These are phyloP conservation scores for Buddleja alternifolia DNA, from an alignment of 257 asterid species.

Conservation along the genomic window DNA sequence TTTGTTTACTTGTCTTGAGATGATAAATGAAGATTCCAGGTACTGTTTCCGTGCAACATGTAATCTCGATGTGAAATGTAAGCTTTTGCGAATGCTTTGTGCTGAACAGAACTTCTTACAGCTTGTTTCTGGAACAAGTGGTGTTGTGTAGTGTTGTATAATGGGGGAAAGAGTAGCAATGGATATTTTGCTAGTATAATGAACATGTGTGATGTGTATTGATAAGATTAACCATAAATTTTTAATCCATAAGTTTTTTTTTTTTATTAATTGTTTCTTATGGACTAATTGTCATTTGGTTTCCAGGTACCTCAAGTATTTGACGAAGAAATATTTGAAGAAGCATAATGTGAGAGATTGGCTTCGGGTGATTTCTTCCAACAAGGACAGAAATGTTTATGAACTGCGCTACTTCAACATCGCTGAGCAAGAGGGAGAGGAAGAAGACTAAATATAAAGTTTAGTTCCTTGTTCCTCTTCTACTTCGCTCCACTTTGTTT, in stretches of 20 bases:
- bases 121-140: not conserved
- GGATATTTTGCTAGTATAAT: not conserved
- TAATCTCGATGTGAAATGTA: not conserved
- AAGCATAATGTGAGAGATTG: constrained; percentile 81
- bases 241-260: too few relatives aligned
- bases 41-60: not conserved
- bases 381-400: constrained; percentile 75
- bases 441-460: constrained; percentile 44
- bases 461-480: not conserved
- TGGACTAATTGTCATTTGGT: not conserved
- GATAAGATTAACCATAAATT: too few relatives aligned
- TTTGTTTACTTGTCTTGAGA: not conserved
- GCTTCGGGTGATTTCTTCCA: constrained; percentile 82
- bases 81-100: not conserved
- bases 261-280: not conserved
- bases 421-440: constrained; percentile 80
- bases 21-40: not conserved
- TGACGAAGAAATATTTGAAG: constrained; percentile 83
- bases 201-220: too few relatives aligned
- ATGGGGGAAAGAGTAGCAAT: not conserved
- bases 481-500: not conserved
- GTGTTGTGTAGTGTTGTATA: not conserved
- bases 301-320: constrained; percentile 69
- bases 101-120: not conserved
- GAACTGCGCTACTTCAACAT: constrained; percentile 84